phyloP scores from a whole-genome alignment of 805 yeast species.

The Tetrapisispora arboricola region DNA sequence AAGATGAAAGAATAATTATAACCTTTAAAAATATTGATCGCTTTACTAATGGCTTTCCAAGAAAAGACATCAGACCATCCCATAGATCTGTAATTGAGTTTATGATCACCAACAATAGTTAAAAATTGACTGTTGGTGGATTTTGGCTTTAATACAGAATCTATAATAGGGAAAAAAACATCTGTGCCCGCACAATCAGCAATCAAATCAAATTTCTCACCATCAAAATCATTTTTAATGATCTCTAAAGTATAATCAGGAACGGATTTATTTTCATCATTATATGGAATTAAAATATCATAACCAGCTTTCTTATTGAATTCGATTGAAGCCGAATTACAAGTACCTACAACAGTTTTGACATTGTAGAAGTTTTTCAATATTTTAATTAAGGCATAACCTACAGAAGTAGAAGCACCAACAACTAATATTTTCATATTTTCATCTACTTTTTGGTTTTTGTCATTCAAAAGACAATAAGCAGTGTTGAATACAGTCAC shows the following conservation, averaged over 20 bases:
- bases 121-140: conserved; percentile 39
- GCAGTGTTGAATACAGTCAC: conserved; percentile 63
- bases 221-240: conserved; percentile 19
- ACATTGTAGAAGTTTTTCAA: conserved; percentile 41
- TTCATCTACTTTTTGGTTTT: conserved; percentile 31
- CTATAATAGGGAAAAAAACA: conserved; percentile 37
- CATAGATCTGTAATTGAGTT: conserved; percentile 20
- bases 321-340: conserved; percentile 40
- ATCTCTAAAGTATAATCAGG: conserved; percentile 30
- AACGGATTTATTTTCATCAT: conserved; percentile 30
- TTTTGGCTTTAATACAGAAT: conserved; percentile 36
- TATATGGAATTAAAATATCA: conserved; percentile 46
- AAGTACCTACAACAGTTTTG: conserved; percentile 44
- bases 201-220: conserved; percentile 47
- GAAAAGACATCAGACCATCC: conserved; percentile 4
- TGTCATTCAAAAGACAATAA: conserved; percentile 27
- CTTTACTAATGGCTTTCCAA: conserved; percentile 8
- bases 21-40: conserved; percentile 17
- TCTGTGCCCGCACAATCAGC: conserved; percentile 57
- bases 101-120: conserved; percentile 48
- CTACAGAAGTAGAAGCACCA: conserved; percentile 71
- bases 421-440: conserved; percentile 46
- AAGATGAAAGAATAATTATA: conserved; percentile 25
- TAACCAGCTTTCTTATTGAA: conserved; percentile 46
- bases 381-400: conserved; percentile 45